Evolutionary conservation across 768 basidiomycete genomes (phyloP).

Genomic region (Guyanaporus albipodus): DNA sequence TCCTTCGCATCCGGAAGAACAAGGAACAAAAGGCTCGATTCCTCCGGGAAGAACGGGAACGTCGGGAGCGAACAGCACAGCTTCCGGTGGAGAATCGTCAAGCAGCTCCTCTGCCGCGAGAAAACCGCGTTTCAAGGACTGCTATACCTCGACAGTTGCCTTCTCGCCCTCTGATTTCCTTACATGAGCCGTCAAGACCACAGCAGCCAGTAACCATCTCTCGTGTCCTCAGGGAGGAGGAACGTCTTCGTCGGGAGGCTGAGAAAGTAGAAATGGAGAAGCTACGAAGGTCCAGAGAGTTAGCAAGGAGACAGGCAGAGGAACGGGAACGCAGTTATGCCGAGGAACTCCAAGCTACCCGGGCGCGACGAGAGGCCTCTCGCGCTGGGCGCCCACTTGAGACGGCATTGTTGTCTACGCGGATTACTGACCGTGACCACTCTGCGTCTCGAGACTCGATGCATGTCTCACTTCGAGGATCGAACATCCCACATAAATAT

Average conservation of each 20-base stretch:
- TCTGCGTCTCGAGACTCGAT: conserved; percentile 36
- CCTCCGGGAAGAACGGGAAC: conserved; percentile 55
- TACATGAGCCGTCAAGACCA: conserved; percentile 10
- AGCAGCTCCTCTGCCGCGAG: conserved; percentile 5
- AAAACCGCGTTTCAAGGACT: conserved; percentile 14
- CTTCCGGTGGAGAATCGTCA: conserved; percentile 32
- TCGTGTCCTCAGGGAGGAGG: conserved; percentile 36
- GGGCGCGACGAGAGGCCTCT: conserved; percentile 55
- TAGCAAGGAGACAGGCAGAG: conserved; percentile 36
- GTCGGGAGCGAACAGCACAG: conserved; percentile 39
- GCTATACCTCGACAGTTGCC: conserved; percentile 14
- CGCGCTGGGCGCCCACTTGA: conserved; percentile 42
- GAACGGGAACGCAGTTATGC: conserved; percentile 52
- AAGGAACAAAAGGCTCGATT: conserved; percentile 71
- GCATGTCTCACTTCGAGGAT: conserved; percentile 18
- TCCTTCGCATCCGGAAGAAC: conserved; percentile 67
- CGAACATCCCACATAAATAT: conserved; percentile 41
- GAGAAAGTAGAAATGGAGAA: conserved; percentile 47
- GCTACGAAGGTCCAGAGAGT: conserved; percentile 42
- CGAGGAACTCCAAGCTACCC: conserved; percentile 59
- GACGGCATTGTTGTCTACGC: conserved; percentile 18
- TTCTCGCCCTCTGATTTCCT: conserved; percentile 12
- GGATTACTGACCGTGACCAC: conserved; percentile 32
- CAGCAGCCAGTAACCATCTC: conserved; percentile 3
- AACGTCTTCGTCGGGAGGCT: conserved; percentile 42